Evolutionary conservation across 345 rosid species (phyloP), one percentile per base, ranked within the genome.

Genomic region (Euphorbia pulcherrima): DNA sequence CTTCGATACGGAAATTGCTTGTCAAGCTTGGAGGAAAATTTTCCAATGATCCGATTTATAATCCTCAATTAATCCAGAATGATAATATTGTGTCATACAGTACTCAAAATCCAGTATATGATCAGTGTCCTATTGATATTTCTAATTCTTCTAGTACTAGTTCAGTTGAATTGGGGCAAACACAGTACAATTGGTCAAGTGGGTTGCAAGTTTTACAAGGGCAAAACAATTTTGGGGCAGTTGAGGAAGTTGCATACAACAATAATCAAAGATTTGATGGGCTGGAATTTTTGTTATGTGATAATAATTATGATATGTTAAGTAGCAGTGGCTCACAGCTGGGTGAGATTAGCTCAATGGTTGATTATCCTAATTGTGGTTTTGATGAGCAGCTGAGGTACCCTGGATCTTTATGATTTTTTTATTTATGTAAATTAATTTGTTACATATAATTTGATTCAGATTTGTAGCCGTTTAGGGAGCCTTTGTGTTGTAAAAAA

Each of bases 1-100:
- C 79, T 17, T 78, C 89, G 0, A 79, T 87, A 65, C 74, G 82
- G 73, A 85, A 81, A 50, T 59, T 85, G 48, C 83, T 87, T n/a
- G 65, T 79, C 78, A 83, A 83, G 78, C 88, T 87, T 13, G 89
- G 85, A 60, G 90, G 90, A 65, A 79, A 73, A 62, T 82, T 87
- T 64, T 82, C 74, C 9, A 65, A 70, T 46, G 68, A 68, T 35
- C 73, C 68, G 1, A 60, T 54, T 23, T 55, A 69, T 10, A 63
- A 44, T 74, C 61, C 54, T 65, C 80, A 65, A 50, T 71, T 33
- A 33, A 33, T 73, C 63, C 74, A 21, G 4, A 47, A 16, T 68
- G 77, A 44, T 44, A 11, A 44, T 44, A 11, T 61, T 66, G 62
- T 72, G 48, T 58, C 75, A 26, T 57, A 65, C 14, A n/a, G n/a